These are phyloP conservation scores for Bacidia gigantensis DNA, from an alignment of 495 filamentous ascomycete species.

Conservation along the genomic window DNA sequence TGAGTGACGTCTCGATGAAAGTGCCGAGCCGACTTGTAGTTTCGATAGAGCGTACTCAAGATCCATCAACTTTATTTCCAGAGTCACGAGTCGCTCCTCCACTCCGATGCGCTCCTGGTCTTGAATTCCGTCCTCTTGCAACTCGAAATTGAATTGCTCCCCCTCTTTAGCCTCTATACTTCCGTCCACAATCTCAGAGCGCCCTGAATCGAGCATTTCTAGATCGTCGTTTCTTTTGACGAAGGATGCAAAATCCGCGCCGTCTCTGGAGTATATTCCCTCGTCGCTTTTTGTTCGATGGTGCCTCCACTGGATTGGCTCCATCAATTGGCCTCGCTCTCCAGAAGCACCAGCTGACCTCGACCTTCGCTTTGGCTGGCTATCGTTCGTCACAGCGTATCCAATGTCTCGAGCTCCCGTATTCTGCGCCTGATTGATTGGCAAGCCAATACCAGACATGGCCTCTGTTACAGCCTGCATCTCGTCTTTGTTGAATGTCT, in stretches of 20 bases:
- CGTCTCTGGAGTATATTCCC: constrained; percentile 21
- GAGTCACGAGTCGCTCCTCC: constrained; percentile 37
- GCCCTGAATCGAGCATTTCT: constrained; percentile 4
- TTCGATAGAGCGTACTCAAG: constrained; percentile 41
- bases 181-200: constrained; percentile 22
- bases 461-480: constrained; percentile 10
- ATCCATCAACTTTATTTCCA: constrained; percentile 43
- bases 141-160: constrained; percentile 30
- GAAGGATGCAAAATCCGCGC: constrained; percentile 11
- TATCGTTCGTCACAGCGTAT: constrained; percentile 20
- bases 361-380: constrained; percentile 24
- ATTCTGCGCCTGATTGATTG: constrained; percentile 5
- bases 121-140: constrained; percentile 31
- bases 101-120: constrained; percentile 33
- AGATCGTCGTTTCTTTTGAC: constrained; percentile 2
- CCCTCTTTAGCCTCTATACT: constrained; percentile 21
- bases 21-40: constrained; percentile 26
- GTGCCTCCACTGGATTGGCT: constrained; percentile 25
- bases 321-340: constrained; percentile 23
- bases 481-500: constrained; percentile 13
- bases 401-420: constrained; percentile 15
- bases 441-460: constrained; percentile 13
- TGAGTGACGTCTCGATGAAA: constrained; percentile 7
- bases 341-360: constrained; percentile 21
- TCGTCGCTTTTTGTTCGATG: constrained; percentile 25